These are phyloP conservation scores for Clathrospora elynae DNA, from an alignment of 2,329 filamentous ascomycete genomes.

Conservation along the genomic window DNA sequence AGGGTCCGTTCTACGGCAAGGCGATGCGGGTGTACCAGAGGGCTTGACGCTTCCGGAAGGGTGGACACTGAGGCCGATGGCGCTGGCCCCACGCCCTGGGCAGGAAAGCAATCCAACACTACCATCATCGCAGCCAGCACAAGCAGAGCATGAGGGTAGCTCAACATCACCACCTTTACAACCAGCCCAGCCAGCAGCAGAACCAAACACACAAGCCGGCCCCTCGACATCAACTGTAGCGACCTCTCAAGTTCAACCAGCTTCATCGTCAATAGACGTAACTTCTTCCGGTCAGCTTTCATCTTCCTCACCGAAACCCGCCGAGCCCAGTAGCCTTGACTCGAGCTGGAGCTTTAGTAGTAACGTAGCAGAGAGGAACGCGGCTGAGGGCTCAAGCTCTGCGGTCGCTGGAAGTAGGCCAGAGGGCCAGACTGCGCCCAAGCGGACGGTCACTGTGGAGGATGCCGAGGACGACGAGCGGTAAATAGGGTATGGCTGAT, in stretches of 20 bases:
- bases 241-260: slow-evolving; percentile 11
- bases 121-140: slow-evolving; percentile 13
- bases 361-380: slow-evolving; percentile 32
- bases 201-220: slow-evolving; percentile 3
- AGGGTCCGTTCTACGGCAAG: slow-evolving; percentile 40
- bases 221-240: slow-evolving; percentile 8
- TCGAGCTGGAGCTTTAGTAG: slow-evolving; percentile 48
- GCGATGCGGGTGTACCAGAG: slow-evolving; percentile 42
- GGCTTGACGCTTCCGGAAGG: slow-evolving; percentile 46
- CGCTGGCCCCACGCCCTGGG: slow-evolving; percentile 27
- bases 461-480: slow-evolving; percentile 39
- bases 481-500: slow-evolving; percentile 17
- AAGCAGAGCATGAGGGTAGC: slow-evolving; percentile 4
- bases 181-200: slow-evolving; percentile 1
- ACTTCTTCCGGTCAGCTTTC: slow-evolving; percentile 11
- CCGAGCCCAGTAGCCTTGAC: slow-evolving; percentile 38
- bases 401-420: slow-evolving; percentile 33
- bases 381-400: slow-evolving; percentile 38
- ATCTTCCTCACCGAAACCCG: slow-evolving; percentile 29
- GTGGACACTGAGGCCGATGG: slow-evolving; percentile 46
- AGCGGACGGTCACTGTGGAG: slow-evolving; percentile 40
- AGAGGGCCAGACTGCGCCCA: slow-evolving; percentile 28
- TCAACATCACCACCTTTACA: slow-evolving; percentile 1
- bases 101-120: slow-evolving; percentile 13
- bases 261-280: slow-evolving; percentile 6